Conservation (phyloP, 768 basidiomycete genomes). For the Mycena pura region DNA sequence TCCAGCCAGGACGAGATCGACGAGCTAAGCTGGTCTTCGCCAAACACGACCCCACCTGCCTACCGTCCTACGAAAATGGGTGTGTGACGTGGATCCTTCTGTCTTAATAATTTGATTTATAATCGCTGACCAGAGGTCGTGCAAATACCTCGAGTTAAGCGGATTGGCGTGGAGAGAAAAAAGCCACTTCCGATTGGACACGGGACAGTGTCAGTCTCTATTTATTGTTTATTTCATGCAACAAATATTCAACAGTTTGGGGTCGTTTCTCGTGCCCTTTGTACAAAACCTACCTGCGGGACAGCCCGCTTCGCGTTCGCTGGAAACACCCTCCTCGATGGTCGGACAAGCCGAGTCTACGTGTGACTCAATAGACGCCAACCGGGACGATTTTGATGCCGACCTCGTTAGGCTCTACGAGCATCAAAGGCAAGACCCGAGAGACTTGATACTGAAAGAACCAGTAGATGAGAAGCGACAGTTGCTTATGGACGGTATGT, state of each 20-base stretch:
- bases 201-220: conserved; percentile 17
- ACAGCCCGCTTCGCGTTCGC: conserved; percentile 21
- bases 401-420: conserved; percentile 43
- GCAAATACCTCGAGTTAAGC: conserved; percentile 58
- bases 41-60: conserved; percentile 49
- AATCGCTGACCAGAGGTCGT: conserved; percentile 49
- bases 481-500: conserved; percentile 64
- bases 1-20: conserved; percentile 57
- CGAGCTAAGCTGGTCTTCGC: conserved; percentile 59
- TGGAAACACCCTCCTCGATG: conserved; percentile 37
- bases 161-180: conserved; percentile 47
- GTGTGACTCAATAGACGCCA: neutral
- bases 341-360: conserved; percentile 36
- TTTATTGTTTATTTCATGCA: neutral
- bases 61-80: conserved; percentile 55
- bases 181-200: conserved; percentile 36
- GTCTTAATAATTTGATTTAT: neutral
- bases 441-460: conserved; percentile 59
- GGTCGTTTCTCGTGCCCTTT: conserved; percentile 45
- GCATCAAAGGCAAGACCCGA: conserved; percentile 32
- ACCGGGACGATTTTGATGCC: conserved; percentile 33
- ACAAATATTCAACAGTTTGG: conserved; percentile 37
- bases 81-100: too few species aligned
- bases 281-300: conserved; percentile 18
- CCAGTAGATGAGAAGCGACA: conserved; percentile 52